Conservation (phyloP, 1,284 basidiomycete species). For the Singerocomus inundabilis region DNA sequence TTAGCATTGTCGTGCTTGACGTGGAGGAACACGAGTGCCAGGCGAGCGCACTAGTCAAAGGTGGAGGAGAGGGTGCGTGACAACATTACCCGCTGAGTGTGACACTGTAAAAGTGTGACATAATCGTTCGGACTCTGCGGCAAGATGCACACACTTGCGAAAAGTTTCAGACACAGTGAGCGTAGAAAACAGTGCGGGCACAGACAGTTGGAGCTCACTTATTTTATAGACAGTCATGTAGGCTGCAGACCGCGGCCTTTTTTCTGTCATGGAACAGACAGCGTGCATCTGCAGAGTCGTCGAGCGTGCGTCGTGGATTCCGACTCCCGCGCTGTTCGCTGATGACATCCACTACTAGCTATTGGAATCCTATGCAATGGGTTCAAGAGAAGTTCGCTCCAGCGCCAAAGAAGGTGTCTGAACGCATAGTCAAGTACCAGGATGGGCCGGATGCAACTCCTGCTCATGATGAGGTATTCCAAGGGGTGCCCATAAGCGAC, state of each 20-base stretch:
- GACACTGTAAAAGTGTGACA: conserved; percentile 22
- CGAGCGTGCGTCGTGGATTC: conserved; percentile 39
- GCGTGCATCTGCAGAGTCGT: conserved; percentile 37
- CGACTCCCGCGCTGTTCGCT: background rate
- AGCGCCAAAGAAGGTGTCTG: conserved; percentile 35
- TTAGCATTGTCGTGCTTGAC: conserved; percentile 41
- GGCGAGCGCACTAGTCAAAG: background rate
- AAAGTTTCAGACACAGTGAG: conserved; percentile 21
- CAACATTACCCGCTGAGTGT: conserved; percentile 9
- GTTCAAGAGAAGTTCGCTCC: conserved; percentile 57
- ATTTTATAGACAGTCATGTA: conserved; percentile 11
- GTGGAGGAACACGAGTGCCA: conserved; percentile 6
- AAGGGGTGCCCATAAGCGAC: conserved; percentile 3
- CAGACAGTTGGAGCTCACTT: conserved; percentile 2
- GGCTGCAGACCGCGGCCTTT: conserved; percentile 8
- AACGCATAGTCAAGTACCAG: conserved; percentile 47
- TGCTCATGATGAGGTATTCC: conserved; percentile 28
- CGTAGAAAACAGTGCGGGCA: background rate
- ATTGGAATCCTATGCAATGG: conserved; percentile 61
- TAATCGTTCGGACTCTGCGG: background rate
- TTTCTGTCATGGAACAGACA: conserved; percentile 23
- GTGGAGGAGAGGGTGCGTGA: conserved; percentile 18
- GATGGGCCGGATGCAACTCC: conserved; percentile 37
- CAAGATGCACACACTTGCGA: conserved; percentile 36
- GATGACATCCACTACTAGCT: conserved; percentile 28